Evolutionary conservation across 345 rosid genomes (phyloP).

Genomic region (Gossypium rotundifolium): DNA sequence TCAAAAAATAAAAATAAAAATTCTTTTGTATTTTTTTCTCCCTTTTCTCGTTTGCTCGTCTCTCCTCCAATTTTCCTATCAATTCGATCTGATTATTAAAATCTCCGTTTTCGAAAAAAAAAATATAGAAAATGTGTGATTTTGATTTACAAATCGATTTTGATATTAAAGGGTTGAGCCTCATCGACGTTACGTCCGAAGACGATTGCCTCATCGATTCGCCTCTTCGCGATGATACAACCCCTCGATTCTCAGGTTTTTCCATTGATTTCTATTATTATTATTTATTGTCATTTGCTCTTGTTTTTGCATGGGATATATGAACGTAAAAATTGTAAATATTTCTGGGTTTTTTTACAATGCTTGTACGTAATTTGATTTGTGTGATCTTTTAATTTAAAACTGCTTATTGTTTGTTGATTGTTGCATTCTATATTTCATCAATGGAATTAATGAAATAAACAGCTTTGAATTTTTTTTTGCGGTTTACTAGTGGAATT

Average conservation of each 20-base stretch:
- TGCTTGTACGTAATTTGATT: too few relatives aligned
- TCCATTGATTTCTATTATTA: background rate
- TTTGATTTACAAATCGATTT: slow-evolving; percentile 29
- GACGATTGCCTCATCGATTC: slow-evolving; percentile 74
- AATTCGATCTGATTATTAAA: too few relatives aligned
- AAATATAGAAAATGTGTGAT: slow-evolving; percentile 42
- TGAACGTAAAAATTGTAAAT: too few relatives aligned
- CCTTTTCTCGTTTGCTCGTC: background rate
- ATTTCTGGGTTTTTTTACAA: too few relatives aligned
- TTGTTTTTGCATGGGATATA: background rate
- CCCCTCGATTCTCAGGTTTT: slow-evolving; percentile 31
- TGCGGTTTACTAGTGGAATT: background rate
- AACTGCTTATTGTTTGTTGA: too few relatives aligned
- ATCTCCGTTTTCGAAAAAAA: too few relatives aligned
- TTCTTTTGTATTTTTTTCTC: background rate
- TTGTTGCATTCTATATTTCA: too few relatives aligned
- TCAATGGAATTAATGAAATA: too few relatives aligned
- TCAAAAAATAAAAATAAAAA: slow-evolving; percentile 22
- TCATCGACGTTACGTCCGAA: slow-evolving; percentile 74
- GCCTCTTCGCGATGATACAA: slow-evolving; percentile 25
- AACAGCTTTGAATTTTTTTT: too few relatives aligned
- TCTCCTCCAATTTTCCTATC: background rate
- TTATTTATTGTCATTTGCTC: background rate
- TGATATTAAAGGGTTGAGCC: slow-evolving; percentile 43
- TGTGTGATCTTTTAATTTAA: too few relatives aligned